These are phyloP conservation scores for Trametes hirsuta DNA, from an alignment of 1,284 basidiomycete genomes.

Conservation along the genomic window DNA sequence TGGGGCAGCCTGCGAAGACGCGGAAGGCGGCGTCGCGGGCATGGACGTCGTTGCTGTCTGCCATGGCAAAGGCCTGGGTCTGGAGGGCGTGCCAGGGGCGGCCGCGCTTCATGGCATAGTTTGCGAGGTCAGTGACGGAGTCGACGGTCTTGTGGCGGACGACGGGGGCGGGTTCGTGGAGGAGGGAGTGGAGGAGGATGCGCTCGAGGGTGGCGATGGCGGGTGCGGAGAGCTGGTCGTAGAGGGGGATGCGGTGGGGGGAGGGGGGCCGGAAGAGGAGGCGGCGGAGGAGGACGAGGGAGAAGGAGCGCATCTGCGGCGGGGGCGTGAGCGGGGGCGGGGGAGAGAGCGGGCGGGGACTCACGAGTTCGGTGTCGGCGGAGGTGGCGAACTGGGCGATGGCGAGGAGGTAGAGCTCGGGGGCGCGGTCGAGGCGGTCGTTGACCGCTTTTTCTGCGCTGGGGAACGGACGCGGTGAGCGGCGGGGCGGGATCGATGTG, in stretches of 20 bases:
- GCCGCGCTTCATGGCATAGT: conserved; percentile 70
- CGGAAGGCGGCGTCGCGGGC: conserved; percentile 62
- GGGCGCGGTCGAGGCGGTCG: conserved; percentile 72
- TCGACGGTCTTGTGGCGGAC: conserved; percentile 75
- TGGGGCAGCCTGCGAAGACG: conserved; percentile 70
- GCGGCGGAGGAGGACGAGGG: conserved; percentile 74
- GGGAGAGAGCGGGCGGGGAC: conserved; percentile 29
- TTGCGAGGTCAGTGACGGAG: conserved; percentile 73
- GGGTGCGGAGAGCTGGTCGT: conserved; percentile 71
- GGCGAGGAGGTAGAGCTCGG: conserved; percentile 76
- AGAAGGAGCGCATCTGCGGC: conserved; percentile 78
- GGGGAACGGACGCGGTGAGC: conserved; percentile 8
- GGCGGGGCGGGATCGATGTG: conserved; percentile 6
- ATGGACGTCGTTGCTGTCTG: conserved; percentile 44
- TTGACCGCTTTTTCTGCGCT: conserved; percentile 82
- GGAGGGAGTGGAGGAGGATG: conserved; percentile 67
- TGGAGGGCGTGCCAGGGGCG: conserved; percentile 80
- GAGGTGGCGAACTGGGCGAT: conserved; percentile 73
- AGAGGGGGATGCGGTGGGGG: conserved; percentile 50
- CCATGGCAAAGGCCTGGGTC: conserved; percentile 68
- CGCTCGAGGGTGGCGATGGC: conserved; percentile 70
- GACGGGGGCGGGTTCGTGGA: conserved; percentile 55
- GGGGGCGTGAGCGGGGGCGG: background rate
- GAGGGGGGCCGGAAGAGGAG: conserved; percentile 64
- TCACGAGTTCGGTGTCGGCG: conserved; percentile 74